These are phyloP conservation scores for Arabidopsis arenosa DNA, from an alignment of 345 rosid species.

Conservation along the genomic window DNA sequence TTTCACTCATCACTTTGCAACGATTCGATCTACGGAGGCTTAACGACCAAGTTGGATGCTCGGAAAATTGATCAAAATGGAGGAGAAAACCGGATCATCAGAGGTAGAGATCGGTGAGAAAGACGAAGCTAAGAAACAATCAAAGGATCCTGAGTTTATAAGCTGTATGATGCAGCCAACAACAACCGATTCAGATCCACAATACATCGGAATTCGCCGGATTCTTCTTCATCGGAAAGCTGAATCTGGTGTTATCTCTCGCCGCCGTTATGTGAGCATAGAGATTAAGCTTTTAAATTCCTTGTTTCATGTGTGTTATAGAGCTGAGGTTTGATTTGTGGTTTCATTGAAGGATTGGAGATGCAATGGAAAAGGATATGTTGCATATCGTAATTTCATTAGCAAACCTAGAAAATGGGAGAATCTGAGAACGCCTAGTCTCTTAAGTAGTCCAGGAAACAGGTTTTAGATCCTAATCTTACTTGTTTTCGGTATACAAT, in stretches of 20 bases:
- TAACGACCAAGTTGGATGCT: not conserved
- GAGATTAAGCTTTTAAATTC: not conserved
- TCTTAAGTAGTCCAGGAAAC: conserved; percentile 83
- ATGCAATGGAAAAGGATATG: conserved; percentile 91
- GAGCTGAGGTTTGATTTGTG: not conserved
- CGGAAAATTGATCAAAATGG: conserved; percentile 46
- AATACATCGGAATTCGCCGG: conserved; percentile 79
- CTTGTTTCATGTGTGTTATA: not conserved
- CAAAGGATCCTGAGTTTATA: conserved; percentile 70
- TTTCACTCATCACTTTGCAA: no score
- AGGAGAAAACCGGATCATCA: conserved; percentile 44
- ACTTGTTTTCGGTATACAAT: not conserved
- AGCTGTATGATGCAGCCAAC: conserved; percentile 82
- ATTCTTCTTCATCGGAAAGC: conserved; percentile 84
- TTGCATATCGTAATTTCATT: conserved; percentile 82
- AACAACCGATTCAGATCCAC: conserved; percentile 64
- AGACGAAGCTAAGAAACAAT: conserved; percentile 31
- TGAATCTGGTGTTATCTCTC: conserved; percentile 57
- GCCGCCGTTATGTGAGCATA: conserved; percentile 67
- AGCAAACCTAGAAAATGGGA: conserved; percentile 91
- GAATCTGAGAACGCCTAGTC: conserved; percentile 58
- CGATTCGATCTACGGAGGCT: no score
- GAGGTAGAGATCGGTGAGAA: conserved; percentile 41
- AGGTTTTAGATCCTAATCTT: conserved; percentile 44
- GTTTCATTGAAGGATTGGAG: conserved; percentile 82